Evolutionary conservation across 2,329 filamentous ascomycete genomes (phyloP), one percentile per base, ranked within the genome.

Genomic region (Sporothrix pseudoabietina): DNA sequence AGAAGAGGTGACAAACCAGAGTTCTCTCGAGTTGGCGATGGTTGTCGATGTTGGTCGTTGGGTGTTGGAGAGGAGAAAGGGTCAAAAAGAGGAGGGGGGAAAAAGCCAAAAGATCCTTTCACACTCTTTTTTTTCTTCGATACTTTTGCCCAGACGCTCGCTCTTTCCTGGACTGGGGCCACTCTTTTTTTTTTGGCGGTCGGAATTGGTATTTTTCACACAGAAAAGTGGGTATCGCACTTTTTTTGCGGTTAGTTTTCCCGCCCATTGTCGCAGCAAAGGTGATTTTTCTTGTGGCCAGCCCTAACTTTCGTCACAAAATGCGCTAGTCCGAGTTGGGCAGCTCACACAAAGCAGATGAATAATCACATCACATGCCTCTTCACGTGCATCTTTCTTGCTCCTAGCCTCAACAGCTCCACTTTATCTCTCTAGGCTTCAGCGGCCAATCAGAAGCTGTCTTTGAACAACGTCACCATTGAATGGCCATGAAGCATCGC

Each of bases 31-130:
- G 26, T 66, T 72, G 71, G 59, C 59, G 71, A 66, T 72, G 71
- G 69, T 71, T 74, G 69, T 74, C 69, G 69, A 72, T 63, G 63
- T 26, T 44, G 65, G 63, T 73, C 47, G 72, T 69, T 69, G 69
- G 63, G 52, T 69, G 69, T 44, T 69, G 63, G 30, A 54, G 35
- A 47, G 54, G 55, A 19, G 41, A 69, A 32, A 61, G 47, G 7
- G n/a, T 32, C 4, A 71, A 68, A 71, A 16, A 44, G 26, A 52
- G 69, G 32, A 55, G 68, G 69, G 57, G 68, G 39, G 32, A 22
- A 57, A 73, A 26, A 2, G 26, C 26, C 26, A 26, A 26, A 65
- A 69, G 61, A 70, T 44, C n/a, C 57, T 71, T 71, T 61, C 54
- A 49, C 54, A 59, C 69, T 49, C 54, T 54, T 69, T 71, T 71